Conservation (phyloP, 2,329 filamentous ascomycete genomes). For the Epichloe amarillans region DNA sequence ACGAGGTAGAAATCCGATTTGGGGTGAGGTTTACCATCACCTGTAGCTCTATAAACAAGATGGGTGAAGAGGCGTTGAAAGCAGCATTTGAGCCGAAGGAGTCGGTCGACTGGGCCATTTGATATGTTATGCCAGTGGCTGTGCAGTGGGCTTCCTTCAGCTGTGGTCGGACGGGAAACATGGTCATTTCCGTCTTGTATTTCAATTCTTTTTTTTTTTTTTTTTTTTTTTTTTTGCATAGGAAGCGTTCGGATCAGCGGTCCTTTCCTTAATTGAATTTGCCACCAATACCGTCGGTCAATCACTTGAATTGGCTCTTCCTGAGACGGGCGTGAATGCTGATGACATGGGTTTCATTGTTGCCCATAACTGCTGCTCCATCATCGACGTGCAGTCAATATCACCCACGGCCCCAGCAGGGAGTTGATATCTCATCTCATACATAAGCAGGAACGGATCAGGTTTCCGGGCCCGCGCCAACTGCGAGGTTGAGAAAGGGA, state of each 20-base stretch:
- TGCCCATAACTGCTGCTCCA: too few relatives aligned
- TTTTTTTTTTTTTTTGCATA: constrained; percentile 5
- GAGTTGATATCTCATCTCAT: too few relatives aligned
- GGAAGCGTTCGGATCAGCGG: constrained; percentile 1
- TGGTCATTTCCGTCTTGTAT: not conserved
- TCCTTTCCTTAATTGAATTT: not conserved
- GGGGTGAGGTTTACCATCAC: not conserved
- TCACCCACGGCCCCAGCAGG: too few relatives aligned
- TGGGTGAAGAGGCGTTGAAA: not conserved
- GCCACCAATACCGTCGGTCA: not conserved
- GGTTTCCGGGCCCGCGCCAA: too few relatives aligned
- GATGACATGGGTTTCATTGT: too few relatives aligned
- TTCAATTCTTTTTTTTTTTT: constrained; percentile 3
- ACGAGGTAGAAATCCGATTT: not conserved
- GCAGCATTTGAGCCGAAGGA: not conserved
- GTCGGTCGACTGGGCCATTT: not conserved
- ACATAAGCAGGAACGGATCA: too few relatives aligned
- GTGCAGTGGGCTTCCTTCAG: not conserved
- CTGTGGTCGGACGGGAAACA: not conserved
- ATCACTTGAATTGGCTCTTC: not conserved
- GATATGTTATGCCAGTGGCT: not conserved
- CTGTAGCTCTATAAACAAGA: not conserved
- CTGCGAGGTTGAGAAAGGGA: too few relatives aligned
- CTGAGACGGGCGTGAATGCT: not conserved
- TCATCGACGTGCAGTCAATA: too few relatives aligned